phyloP scores from a whole-genome alignment of 1,284 basidiomycete genomes.

The Puccinia horiana region DNA sequence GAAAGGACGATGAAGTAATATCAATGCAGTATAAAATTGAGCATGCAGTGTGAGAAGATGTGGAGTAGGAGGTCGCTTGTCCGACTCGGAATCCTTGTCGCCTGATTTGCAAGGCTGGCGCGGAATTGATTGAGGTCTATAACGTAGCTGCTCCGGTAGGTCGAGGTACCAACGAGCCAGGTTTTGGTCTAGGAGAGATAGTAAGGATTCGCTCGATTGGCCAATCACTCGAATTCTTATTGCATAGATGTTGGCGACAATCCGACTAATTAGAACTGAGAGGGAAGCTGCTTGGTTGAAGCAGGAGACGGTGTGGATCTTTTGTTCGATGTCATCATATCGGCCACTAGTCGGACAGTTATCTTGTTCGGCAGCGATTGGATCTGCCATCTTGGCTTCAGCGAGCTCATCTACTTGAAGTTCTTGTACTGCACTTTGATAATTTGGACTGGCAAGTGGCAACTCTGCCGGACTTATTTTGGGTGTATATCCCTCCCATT shows the following conservation, averaged over 20 bases:
- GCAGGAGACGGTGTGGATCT: constrained; percentile 68
- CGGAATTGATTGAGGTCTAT: constrained; percentile 53
- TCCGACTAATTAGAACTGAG: constrained; percentile 60
- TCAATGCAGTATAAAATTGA: constrained; percentile 79
- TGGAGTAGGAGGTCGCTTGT: constrained; percentile 61
- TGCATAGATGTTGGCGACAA: constrained; percentile 74
- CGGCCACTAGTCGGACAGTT: constrained; percentile 54
- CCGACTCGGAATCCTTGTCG: not conserved
- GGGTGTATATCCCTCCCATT: constrained; percentile 55
- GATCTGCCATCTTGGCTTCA: not conserved
- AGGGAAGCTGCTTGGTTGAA: constrained; percentile 74
- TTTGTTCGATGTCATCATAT: constrained; percentile 60
- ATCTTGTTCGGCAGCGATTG: constrained; percentile 55
- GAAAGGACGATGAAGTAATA: constrained; percentile 75
- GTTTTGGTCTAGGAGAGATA: constrained; percentile 66
- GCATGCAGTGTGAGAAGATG: constrained; percentile 76
- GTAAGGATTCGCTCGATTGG: constrained; percentile 64
- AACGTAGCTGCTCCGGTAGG: constrained; percentile 69
- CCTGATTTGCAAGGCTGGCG: constrained; percentile 51
- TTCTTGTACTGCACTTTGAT: constrained; percentile 50
- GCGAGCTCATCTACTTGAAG: not conserved
- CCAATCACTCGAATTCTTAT: constrained; percentile 64
- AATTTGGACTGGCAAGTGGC: constrained; percentile 48
- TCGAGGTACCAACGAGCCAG: constrained; percentile 77
- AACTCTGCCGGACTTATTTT: constrained; percentile 54